Evolutionary conservation across 805 yeast genomes (phyloP).

Genomic region (Ogataea ganodermae): DNA sequence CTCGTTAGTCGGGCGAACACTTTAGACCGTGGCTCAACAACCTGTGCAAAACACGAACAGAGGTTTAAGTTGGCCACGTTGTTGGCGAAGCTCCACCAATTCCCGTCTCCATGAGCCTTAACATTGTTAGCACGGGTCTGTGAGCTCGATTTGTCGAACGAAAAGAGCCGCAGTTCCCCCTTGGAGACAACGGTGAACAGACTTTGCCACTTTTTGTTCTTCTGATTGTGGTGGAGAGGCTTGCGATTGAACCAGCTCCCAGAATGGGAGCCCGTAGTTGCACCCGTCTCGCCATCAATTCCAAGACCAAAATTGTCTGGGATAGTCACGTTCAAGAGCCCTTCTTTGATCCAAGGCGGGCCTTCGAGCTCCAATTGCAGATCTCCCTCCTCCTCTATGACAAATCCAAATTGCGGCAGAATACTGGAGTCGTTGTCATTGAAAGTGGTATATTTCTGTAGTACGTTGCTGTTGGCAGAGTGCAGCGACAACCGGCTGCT

Average conservation of each 20-base stretch:
- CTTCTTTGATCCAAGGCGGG: constrained; percentile 80
- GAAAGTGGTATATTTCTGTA: constrained; percentile 14
- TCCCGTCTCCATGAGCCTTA: constrained; percentile 49
- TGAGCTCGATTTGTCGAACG: constrained; percentile 38
- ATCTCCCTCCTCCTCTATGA: constrained; percentile 50
- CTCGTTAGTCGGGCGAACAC: constrained; percentile 19
- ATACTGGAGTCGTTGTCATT: constrained; percentile 10
- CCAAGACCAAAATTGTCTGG: constrained; percentile 7
- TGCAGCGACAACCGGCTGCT: constrained; percentile 20
- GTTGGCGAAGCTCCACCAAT: constrained; percentile 67
- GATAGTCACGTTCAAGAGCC: constrained; percentile 46
- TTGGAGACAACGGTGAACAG: constrained; percentile 67
- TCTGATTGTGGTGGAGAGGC: neutral
- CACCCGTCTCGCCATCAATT: neutral
- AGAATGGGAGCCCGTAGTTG: neutral
- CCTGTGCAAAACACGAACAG: constrained; percentile 53
- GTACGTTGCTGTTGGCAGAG: constrained; percentile 14
- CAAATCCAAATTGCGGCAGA: constrained; percentile 7
- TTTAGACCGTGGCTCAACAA: constrained; percentile 38
- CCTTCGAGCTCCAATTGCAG: constrained; percentile 65
- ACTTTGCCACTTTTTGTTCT: constrained; percentile 42
- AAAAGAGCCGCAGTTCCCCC: constrained; percentile 62
- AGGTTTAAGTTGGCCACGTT: constrained; percentile 54
- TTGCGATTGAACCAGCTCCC: constrained; percentile 4
- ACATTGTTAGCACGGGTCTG: constrained; percentile 13